Percentiles rank a stretch among this genome's conserved stretches.
Conservation (phyloP, 1,284 basidiomycete genomes). For the Gomphus sp. region DNA sequence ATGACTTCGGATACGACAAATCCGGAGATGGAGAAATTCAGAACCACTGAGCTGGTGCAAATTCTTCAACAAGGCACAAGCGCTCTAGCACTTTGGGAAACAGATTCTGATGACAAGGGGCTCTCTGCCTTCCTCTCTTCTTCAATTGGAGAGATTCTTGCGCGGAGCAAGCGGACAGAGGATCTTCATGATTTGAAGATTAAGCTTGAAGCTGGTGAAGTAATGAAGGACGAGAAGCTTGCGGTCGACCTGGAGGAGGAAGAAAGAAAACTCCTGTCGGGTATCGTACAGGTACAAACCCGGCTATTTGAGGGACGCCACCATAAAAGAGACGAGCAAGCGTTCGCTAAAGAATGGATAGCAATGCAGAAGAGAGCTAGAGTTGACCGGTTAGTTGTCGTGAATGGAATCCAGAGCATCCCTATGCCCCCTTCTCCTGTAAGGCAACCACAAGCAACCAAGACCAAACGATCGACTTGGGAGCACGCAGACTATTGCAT, state of each 20-base stretch:
- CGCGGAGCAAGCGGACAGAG: conserved; percentile 32
- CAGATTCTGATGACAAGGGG: conserved; percentile 19
- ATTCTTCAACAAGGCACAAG: conserved; percentile 49
- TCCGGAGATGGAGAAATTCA: conserved; percentile 23
- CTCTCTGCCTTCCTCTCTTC: conserved; percentile 34
- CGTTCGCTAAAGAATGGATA: conserved; percentile 37
- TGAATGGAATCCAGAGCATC: conserved; percentile 39
- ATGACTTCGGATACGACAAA: conserved; percentile 31
- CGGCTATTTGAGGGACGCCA: conserved; percentile 48
- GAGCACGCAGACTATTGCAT: conserved; percentile 49
- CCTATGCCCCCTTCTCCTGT: conserved; percentile 18
- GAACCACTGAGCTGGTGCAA: conserved; percentile 39
- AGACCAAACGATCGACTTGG: conserved; percentile 24
- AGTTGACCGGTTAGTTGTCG: conserved; percentile 28
- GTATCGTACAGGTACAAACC: conserved; percentile 47
- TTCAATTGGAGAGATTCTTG: conserved; percentile 32
- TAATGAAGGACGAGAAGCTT: conserved; percentile 21
- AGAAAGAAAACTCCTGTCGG: conserved; percentile 39
- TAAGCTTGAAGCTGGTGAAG: conserved; percentile 27
- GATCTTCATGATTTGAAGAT: conserved; percentile 32
- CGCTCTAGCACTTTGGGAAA: conserved; percentile 27
- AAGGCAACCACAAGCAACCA: not conserved
- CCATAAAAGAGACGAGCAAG: conserved; percentile 26
- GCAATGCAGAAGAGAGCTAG: conserved; percentile 34
- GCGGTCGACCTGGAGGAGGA: conserved; percentile 44